phyloP scores from a whole-genome alignment of 495 filamentous ascomycete genomes.

The Penicillium mononematosum region DNA sequence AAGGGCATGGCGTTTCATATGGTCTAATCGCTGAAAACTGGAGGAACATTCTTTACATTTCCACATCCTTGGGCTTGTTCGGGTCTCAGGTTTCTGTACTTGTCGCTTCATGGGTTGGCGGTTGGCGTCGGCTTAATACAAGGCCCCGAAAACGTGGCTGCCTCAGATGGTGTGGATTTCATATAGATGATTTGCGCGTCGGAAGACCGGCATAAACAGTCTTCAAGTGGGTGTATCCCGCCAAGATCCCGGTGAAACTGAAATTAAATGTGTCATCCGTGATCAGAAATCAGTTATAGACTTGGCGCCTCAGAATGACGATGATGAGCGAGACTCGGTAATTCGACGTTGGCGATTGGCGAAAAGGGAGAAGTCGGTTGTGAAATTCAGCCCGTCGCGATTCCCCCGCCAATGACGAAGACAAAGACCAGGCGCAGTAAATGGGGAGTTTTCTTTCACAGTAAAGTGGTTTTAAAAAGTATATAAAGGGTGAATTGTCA shows the following conservation, averaged over 20 bases:
- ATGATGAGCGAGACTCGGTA: slow-evolving; percentile 10
- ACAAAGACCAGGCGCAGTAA: not conserved
- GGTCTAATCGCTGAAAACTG: slow-evolving; percentile 32
- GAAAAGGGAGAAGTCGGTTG: slow-evolving; percentile 2
- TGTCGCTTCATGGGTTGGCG: slow-evolving; percentile 17
- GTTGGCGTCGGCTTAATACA: slow-evolving; percentile 9
- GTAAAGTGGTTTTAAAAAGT: not conserved
- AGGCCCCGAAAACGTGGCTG: not conserved
- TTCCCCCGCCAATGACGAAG: slow-evolving; percentile 21
- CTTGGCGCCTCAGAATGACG: slow-evolving; percentile 1
- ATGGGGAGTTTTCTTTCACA: not conserved
- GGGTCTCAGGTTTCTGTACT: slow-evolving; percentile 5
- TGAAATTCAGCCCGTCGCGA: slow-evolving; percentile 20
- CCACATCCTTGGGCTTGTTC: slow-evolving; percentile 18
- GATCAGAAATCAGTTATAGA: slow-evolving; percentile 4
- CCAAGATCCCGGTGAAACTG: not conserved
- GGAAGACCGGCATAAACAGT: not conserved
- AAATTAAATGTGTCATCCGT: not conserved
- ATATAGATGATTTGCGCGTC: not conserved
- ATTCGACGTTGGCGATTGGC: slow-evolving; percentile 11
- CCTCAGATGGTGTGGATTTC: not conserved
- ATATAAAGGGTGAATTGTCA: slow-evolving; percentile 2
- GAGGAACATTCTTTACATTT: slow-evolving; percentile 33
- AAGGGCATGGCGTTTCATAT: slow-evolving; percentile 32
- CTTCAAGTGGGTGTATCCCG: slow-evolving; percentile 3